Evolutionary conservation across 2,329 filamentous ascomycete genomes (phyloP).

Genomic region (Esteya vermicola): DNA sequence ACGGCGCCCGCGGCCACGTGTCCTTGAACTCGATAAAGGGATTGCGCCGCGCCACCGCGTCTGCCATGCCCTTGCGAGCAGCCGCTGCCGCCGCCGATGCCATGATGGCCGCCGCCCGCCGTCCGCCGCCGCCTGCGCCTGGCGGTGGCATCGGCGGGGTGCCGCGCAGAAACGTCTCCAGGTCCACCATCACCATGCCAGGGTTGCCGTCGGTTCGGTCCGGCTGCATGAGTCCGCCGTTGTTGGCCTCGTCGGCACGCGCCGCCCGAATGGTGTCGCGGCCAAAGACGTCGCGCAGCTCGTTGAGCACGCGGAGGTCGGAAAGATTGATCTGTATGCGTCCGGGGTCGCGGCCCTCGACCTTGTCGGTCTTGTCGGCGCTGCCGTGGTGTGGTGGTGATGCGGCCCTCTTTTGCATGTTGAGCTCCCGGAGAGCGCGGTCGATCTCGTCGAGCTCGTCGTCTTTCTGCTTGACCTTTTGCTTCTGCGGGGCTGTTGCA

Average conservation of each 20-base stretch:
- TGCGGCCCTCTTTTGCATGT: slow-evolving; percentile 15
- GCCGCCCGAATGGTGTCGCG: slow-evolving; percentile 42
- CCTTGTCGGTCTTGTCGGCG: background rate
- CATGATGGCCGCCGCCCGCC: background rate
- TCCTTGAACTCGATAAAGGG: slow-evolving; percentile 78
- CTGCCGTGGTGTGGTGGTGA: background rate
- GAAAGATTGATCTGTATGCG: slow-evolving; percentile 34
- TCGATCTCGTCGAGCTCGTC: slow-evolving; percentile 36
- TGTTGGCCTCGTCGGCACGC: slow-evolving; percentile 28
- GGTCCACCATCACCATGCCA: slow-evolving; percentile 31
- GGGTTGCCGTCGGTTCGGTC: slow-evolving; percentile 16
- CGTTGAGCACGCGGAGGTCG: slow-evolving; percentile 73
- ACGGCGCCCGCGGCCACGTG: slow-evolving; percentile 67
- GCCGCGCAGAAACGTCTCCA: slow-evolving; percentile 36
- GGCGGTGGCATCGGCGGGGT: slow-evolving; percentile 1
- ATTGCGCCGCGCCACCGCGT: slow-evolving; percentile 62
- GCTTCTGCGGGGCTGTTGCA: no score
- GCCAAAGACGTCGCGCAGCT: slow-evolving; percentile 60
- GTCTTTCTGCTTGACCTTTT: slow-evolving; percentile 7
- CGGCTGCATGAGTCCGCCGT: slow-evolving; percentile 7
- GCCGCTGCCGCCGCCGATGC: background rate
- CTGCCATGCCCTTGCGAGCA: slow-evolving; percentile 40
- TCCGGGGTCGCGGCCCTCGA: background rate
- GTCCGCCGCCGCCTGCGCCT: slow-evolving; percentile 6
- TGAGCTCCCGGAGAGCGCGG: slow-evolving; percentile 34